phyloP scores from a whole-genome alignment of 352 stramenopile species.

The Pseudoperonospora humuli region DNA sequence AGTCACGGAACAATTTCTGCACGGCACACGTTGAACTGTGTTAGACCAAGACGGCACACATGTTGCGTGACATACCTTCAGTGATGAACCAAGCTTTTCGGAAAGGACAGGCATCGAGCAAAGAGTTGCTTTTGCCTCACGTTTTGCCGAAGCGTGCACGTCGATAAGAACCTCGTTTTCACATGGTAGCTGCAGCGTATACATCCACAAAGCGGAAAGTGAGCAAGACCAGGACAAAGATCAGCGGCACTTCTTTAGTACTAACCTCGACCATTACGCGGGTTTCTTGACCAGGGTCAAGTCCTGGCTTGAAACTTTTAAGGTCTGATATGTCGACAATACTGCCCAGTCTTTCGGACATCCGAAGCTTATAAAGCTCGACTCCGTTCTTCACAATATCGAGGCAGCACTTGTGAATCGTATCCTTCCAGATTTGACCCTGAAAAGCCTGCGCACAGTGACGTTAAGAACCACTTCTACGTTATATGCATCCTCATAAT shows the following conservation, averaged over 20 bases:
- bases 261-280: conserved; percentile 35
- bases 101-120: conserved; percentile 60
- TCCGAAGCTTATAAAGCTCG: conserved; percentile 73
- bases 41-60: not conserved
- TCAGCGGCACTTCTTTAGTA: not conserved
- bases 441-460: conserved; percentile 40
- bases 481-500: not conserved
- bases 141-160: conserved; percentile 44
- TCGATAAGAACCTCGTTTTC: conserved; percentile 40
- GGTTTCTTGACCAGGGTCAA: conserved; percentile 19
- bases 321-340: conserved; percentile 74
- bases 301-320: conserved; percentile 39
- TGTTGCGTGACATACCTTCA: conserved; percentile 32
- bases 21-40: not conserved
- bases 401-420: conserved; percentile 73
- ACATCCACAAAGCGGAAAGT: conserved; percentile 2
- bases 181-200: conserved; percentile 44
- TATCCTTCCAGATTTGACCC: conserved; percentile 64
- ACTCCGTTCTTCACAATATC: conserved; percentile 72
- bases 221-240: too few species aligned
- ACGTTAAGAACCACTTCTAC: not conserved
- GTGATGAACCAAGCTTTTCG: conserved; percentile 50
- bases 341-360: conserved; percentile 51
- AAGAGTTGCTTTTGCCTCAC: conserved; percentile 32
- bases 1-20: conserved; percentile 76